Base-by-base conservation (phyloP, 2,329 filamentous ascomycete genomes). In the Penicillium sp. region DNA sequence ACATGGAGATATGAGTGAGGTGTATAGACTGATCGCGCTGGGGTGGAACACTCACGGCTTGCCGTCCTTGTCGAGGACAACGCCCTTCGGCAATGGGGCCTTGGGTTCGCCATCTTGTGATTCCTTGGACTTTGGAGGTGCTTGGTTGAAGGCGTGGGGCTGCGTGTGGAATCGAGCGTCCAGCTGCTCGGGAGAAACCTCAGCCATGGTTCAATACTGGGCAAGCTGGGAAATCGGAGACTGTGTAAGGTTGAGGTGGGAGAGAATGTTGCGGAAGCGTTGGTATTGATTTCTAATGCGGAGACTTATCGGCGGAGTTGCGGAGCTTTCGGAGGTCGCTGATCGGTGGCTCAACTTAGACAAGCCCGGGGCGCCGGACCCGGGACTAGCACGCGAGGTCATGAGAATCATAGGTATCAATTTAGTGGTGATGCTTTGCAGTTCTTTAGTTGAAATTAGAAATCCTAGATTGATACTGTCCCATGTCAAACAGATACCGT, bases 31-130 rank as follows among this genome's bases (percentile, higher is more conserved):
- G 14, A 7, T 51, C 47, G 18, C 24, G 5, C 41, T 39, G 7
- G 36, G 36, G 14, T 19, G 14, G 14, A 9, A 13, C 57, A 70
- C 78, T 36, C 70, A 82, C 79, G 79, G 79, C 68, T 82, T 82
- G 55, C 80, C 80, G 69, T 81, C 78, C 62, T 80, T 79, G 57
- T 76, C 80, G 49, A 82, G 70, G 2, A 81, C 77, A n/a, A 81
- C 76, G n/a, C 79, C 79, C 47, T 77, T 79, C n/a, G 78, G 75
- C 19, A 75, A 63, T 36, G 72, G 72, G 31, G 69, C 60, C 56
- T 73, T 68, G n/a, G 59, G 33, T 31, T 68, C 61, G 36, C 65
- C 62, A 37, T 73, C 66, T 60, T 66, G 63, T 13, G 68, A 44
- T 27, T 66, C 62, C 18, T 65, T 61, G 4, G 63, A 61, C 39